These are phyloP conservation scores for Pythium vanterpoolii DNA, from an alignment of 352 stramenopile species.

Conservation along the genomic window DNA sequence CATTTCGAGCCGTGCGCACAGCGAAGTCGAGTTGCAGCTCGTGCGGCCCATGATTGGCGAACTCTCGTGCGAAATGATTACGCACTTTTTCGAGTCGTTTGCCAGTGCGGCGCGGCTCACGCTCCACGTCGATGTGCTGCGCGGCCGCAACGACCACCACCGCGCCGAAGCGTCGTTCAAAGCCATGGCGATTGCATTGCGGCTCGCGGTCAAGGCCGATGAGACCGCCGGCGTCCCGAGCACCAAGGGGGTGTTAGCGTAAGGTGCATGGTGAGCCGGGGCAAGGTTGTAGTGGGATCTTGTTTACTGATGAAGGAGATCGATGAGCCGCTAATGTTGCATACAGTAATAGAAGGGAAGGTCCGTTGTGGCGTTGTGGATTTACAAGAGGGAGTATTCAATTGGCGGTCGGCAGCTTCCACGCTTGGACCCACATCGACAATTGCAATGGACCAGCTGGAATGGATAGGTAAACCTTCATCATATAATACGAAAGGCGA, in stretches of 20 bases:
- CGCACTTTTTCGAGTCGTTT: conserved; percentile 94
- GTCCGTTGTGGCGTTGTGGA: too few relatives aligned
- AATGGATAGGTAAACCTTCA: background rate
- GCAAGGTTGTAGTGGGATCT: background rate
- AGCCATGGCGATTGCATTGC: conserved; percentile 83
- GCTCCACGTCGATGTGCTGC: conserved; percentile 91
- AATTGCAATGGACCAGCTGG: background rate
- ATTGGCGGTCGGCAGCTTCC: too few relatives aligned
- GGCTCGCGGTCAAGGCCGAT: conserved; percentile 74
- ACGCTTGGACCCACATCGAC: background rate
- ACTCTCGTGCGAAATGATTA: conserved; percentile 94
- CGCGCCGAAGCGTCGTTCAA: conserved; percentile 92
- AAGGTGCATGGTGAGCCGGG: conserved; percentile 21
- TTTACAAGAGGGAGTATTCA: too few relatives aligned
- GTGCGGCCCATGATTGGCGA: conserved; percentile 80
- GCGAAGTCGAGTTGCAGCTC: conserved; percentile 87
- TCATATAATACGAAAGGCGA: too few relatives aligned
- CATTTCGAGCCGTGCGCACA: conserved; percentile 92
- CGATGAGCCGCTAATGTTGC: too few relatives aligned
- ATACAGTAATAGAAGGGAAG: too few relatives aligned
- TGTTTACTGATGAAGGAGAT: background rate
- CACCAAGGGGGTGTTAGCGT: conserved; percentile 90
- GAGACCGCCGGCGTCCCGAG: conserved; percentile 83
- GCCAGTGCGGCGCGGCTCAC: conserved; percentile 90
- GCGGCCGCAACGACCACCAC: conserved; percentile 92